These are phyloP conservation scores for Venturia aucupariae DNA, from an alignment of 2,329 filamentous ascomycete genomes.

Conservation along the genomic window DNA sequence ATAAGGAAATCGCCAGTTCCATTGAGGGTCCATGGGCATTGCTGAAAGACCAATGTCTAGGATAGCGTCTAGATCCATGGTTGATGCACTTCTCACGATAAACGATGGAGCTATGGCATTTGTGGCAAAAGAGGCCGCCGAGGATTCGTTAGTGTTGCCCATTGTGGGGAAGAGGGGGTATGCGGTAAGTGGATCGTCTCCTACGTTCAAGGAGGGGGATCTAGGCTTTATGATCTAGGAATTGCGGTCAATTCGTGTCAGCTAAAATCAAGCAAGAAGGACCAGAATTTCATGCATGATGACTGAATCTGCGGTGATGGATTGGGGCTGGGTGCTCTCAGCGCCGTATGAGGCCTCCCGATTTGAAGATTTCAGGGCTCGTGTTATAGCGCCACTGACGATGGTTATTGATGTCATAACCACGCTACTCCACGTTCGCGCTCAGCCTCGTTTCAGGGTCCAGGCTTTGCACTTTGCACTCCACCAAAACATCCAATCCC, in stretches of 20 bases:
- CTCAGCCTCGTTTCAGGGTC: neutral
- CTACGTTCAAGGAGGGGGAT: neutral
- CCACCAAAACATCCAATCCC: neutral
- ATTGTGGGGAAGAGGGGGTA: neutral
- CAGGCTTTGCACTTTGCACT: neutral
- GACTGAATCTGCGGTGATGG: neutral
- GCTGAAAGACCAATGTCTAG: conserved; percentile 15
- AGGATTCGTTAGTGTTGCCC: neutral
- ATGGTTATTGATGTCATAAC: neutral
- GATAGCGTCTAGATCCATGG: conserved; percentile 14
- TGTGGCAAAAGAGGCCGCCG: neutral
- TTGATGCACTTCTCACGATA: conserved; percentile 10
- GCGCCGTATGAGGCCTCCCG: neutral
- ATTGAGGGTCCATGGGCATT: conserved; percentile 17
- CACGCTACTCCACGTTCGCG: neutral
- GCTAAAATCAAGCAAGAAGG: neutral
- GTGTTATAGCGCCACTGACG: neutral
- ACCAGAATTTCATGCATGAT: neutral
- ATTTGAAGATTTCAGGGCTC: neutral
- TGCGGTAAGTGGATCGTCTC: neutral
- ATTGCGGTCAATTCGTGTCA: neutral
- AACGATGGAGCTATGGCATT: neutral
- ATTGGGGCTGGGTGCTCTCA: neutral
- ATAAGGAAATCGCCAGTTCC: conserved; percentile 16
- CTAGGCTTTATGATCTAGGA: neutral